Evolutionary conservation across 768 basidiomycete species (phyloP).

Genomic region (Mycena vulgaris): DNA sequence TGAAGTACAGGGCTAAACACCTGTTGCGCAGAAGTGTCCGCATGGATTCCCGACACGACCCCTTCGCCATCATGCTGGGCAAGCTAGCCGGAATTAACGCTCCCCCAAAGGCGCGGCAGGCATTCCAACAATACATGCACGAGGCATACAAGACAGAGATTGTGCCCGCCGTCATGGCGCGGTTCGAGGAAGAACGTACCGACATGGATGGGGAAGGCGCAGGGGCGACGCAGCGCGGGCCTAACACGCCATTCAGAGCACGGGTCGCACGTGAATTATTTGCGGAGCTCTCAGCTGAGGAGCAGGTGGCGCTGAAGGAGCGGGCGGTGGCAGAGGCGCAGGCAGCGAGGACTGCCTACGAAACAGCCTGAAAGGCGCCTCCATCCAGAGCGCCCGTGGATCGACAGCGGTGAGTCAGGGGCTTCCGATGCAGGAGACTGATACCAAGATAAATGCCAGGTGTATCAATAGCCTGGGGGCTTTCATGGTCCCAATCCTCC

Average conservation of each 20-base stretch:
- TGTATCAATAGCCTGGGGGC: conserved; percentile 10
- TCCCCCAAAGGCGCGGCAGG: not conserved
- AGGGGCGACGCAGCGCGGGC: not conserved
- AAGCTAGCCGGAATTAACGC: not conserved
- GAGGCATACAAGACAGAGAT: not conserved
- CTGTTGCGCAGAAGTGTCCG: not conserved
- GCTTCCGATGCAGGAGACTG: not conserved
- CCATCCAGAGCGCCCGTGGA: not conserved
- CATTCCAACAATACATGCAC: not conserved
- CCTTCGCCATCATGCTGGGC: not conserved
- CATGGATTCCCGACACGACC: not conserved
- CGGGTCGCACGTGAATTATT: conserved; percentile 9
- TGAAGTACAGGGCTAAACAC: not conserved
- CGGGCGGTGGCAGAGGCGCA: not conserved
- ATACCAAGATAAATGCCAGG: not conserved
- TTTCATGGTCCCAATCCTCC: conserved; percentile 10
- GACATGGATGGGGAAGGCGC: not conserved
- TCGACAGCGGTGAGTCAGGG: conserved; percentile 1
- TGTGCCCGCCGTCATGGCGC: not conserved
- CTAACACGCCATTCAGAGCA: not conserved
- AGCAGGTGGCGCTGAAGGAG: not conserved
- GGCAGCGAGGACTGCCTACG: not conserved
- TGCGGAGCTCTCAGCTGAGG: not conserved
- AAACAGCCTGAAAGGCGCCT: not conserved
- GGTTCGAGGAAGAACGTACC: not conserved